These are phyloP conservation scores for Starmerella etchellsii DNA, from an alignment of 805 yeast species.

Conservation along the genomic window DNA sequence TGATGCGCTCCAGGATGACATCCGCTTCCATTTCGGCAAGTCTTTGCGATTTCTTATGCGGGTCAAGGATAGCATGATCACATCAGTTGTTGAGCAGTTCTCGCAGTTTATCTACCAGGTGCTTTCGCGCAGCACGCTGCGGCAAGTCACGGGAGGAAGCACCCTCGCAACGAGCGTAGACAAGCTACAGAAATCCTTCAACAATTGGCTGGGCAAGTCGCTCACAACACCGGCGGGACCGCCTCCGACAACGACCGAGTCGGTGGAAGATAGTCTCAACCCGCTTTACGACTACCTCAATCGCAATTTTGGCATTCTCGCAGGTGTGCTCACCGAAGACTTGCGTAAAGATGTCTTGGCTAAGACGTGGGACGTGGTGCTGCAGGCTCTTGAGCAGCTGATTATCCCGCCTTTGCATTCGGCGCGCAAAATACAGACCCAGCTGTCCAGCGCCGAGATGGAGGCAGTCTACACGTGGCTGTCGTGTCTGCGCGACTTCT, in stretches of 20 bases:
- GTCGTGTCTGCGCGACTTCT: constrained; percentile 54
- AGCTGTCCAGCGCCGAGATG: constrained; percentile 46
- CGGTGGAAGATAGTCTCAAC: constrained; percentile 48
- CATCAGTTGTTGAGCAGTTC: constrained; percentile 61
- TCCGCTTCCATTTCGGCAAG: constrained; percentile 66
- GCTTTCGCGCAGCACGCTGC: constrained; percentile 44
- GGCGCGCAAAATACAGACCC: constrained; percentile 24
- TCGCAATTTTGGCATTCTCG: constrained; percentile 51
- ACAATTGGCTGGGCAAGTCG: constrained; percentile 25
- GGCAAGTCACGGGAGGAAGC: constrained; percentile 30
- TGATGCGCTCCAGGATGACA: constrained; percentile 70
- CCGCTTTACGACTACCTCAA: constrained; percentile 68
- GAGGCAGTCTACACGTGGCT: constrained; percentile 65
- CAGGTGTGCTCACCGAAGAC: constrained; percentile 42
- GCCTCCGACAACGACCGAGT: constrained; percentile 19
- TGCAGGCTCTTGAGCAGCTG: constrained; percentile 55
- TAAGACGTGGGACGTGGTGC: constrained; percentile 67
- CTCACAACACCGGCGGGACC: neutral
- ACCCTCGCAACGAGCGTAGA: constrained; percentile 20
- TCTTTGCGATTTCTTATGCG: constrained; percentile 54
- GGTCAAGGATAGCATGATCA: constrained; percentile 52
- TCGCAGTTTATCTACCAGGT: constrained; percentile 47
- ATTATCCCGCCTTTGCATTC: constrained; percentile 54
- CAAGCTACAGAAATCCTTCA: constrained; percentile 16
- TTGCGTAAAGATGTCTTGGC: constrained; percentile 53